These are phyloP conservation scores for Stellera chamaejasme DNA, from an alignment of 345 rosid genomes.

Conservation along the genomic window DNA sequence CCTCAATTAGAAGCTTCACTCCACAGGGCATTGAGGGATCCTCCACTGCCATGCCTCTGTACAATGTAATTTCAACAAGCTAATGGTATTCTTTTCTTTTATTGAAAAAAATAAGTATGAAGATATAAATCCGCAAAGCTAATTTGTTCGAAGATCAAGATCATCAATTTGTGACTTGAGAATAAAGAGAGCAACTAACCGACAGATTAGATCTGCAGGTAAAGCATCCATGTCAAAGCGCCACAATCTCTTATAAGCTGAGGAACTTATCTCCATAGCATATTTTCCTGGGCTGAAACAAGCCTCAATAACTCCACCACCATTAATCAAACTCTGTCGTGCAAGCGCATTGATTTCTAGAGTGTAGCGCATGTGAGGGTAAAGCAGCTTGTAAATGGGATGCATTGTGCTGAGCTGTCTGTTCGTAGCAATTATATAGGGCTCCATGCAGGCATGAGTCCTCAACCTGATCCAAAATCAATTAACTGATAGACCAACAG, in stretches of 20 bases:
- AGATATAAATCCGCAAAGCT: background rate
- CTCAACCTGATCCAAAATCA: constrained; percentile 46
- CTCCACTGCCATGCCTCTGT: constrained; percentile 91
- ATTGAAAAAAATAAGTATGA: background rate
- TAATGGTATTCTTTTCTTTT: background rate
- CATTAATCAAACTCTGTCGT: constrained; percentile 78
- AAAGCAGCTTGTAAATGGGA: constrained; percentile 76
- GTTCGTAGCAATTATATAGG: constrained; percentile 78
- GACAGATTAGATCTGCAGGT: constrained; percentile 87
- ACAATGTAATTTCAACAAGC: background rate
- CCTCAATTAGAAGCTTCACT: constrained; percentile 68
- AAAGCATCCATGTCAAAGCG: constrained; percentile 87
- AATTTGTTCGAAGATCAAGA: background rate
- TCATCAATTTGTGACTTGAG: background rate
- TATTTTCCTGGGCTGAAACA: constrained; percentile 74
- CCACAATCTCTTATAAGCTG: constrained; percentile 75
- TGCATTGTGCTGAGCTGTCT: constrained; percentile 87
- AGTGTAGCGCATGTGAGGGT: constrained; percentile 92
- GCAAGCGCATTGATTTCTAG: constrained; percentile 88
- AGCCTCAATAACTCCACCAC: constrained; percentile 88
- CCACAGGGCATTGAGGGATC: constrained; percentile 73
- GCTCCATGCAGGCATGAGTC: constrained; percentile 93
- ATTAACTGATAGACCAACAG: background rate
- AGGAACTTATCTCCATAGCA: constrained; percentile 90
- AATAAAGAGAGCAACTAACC: constrained; percentile 29